Conservation (phyloP, 768 basidiomycete species). For the Gyrodon lividus region DNA sequence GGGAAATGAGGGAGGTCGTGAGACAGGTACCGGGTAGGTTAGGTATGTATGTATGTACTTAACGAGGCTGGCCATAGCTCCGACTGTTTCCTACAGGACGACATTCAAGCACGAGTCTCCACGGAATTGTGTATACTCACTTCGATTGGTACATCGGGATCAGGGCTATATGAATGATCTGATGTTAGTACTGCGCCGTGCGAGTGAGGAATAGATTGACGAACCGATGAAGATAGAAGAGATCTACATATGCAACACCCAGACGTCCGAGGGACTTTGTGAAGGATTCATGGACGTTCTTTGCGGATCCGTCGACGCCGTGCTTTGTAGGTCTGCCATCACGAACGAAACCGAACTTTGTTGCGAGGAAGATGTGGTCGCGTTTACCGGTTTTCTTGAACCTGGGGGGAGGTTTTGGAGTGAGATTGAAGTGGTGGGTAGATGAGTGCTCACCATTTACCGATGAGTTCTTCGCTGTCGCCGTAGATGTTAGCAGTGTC, state of each 20-base stretch:
- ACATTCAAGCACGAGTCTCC: no score
- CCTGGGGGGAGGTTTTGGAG: constrained; percentile 26
- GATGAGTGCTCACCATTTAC: constrained; percentile 35
- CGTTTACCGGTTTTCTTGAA: constrained; percentile 47
- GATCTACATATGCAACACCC: constrained; percentile 42
- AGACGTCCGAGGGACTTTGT: constrained; percentile 42
- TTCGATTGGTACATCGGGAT: constrained; percentile 47
- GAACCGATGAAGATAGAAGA: constrained; percentile 47
- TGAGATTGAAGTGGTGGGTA: not conserved
- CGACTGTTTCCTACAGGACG: constrained; percentile 43
- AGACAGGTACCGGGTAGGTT: not conserved
- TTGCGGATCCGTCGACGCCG: constrained; percentile 37
- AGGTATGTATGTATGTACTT: constrained; percentile 33
- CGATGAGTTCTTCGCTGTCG: constrained; percentile 44
- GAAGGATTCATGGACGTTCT: constrained; percentile 39
- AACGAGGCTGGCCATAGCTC: constrained; percentile 52
- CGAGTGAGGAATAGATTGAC: not conserved
- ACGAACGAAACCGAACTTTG: constrained; percentile 48
- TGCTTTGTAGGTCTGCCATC: constrained; percentile 21
- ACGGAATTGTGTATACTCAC: no score
- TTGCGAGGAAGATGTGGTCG: constrained; percentile 56
- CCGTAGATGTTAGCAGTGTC: constrained; percentile 46
- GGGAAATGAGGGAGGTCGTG: not conserved
- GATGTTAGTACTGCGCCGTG: not conserved
- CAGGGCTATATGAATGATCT: constrained; percentile 30